These are phyloP conservation scores for Ogataea populi-albae DNA, from an alignment of 805 yeast species.

Conservation along the genomic window DNA sequence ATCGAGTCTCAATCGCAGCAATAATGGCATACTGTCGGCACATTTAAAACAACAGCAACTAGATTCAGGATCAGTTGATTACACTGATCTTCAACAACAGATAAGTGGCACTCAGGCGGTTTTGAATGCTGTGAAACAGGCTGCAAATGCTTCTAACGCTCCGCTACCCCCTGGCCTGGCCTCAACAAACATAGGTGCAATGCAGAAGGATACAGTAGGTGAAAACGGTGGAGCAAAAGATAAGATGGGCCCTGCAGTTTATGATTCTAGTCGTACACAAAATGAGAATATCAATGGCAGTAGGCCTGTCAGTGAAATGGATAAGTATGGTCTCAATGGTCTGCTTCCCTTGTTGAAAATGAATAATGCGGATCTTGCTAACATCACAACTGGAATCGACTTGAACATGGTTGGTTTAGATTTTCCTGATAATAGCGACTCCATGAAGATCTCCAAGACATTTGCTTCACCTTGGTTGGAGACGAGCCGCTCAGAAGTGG, in stretches of 20 bases:
- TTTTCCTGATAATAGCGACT: slow-evolving; percentile 40
- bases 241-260: background rate
- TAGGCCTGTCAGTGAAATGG: slow-evolving; percentile 40
- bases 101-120: slow-evolving; percentile 25
- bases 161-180: slow-evolving; percentile 14
- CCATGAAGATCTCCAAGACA: slow-evolving; percentile 50
- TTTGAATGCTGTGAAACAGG: slow-evolving; percentile 25
- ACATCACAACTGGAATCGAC: slow-evolving; percentile 75
- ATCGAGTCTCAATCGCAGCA: background rate
- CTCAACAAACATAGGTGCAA: no score
- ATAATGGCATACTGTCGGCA: slow-evolving; percentile 5
- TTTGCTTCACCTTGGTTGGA: slow-evolving; percentile 96
- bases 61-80: slow-evolving; percentile 9
- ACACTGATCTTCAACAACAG: slow-evolving; percentile 22
- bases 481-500: slow-evolving; percentile 84
- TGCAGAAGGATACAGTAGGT: no score
- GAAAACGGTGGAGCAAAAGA: no score
- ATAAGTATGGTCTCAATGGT: slow-evolving; percentile 67
- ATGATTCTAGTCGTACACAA: background rate
- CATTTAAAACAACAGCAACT: slow-evolving; percentile 9
- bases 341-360: slow-evolving; percentile 55
- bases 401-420: slow-evolving; percentile 64
- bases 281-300: background rate
- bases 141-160: slow-evolving; percentile 9
- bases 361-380: slow-evolving; percentile 60